A percentile compares a stretch with the other conserved stretches of the same genome.
These are phyloP conservation scores for Salvia miltiorrhiza DNA, from an alignment of 257 asterid genomes.

Conservation along the genomic window DNA sequence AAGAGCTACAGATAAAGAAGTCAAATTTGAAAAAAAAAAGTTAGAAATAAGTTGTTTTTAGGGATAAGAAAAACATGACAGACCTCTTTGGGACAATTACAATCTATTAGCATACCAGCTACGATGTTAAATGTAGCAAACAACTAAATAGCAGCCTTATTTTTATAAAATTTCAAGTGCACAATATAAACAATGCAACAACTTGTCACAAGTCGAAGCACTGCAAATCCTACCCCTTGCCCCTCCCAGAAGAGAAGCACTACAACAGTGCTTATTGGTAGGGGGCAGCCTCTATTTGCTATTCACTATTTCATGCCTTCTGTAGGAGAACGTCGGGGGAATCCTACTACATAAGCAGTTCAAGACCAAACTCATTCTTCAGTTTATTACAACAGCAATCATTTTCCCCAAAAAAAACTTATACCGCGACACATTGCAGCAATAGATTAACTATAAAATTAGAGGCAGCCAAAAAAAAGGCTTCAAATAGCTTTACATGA, in stretches of 20 bases:
- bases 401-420: neutral
- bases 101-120: constrained; percentile 12
- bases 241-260: neutral
- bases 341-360: neutral
- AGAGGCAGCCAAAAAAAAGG: neutral
- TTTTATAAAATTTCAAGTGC: neutral
- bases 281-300: neutral
- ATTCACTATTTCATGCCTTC: neutral
- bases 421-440: neutral
- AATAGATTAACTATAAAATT: neutral
- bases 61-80: neutral
- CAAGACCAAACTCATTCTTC: constrained; percentile 7
- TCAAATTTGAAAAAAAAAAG: constrained; percentile 14
- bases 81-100: neutral
- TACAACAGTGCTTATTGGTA: neutral
- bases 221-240: neutral
- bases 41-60: neutral
- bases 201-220: neutral
- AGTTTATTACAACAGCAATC: neutral
- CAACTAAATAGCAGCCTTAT: neutral
- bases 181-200: neutral
- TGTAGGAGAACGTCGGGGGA: neutral
- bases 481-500: neutral
- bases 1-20: constrained; percentile 56
- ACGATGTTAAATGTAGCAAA: neutral